Base-by-base conservation (phyloP, 495 filamentous ascomycete species). In the Hypoxylon lenormandii region DNA sequence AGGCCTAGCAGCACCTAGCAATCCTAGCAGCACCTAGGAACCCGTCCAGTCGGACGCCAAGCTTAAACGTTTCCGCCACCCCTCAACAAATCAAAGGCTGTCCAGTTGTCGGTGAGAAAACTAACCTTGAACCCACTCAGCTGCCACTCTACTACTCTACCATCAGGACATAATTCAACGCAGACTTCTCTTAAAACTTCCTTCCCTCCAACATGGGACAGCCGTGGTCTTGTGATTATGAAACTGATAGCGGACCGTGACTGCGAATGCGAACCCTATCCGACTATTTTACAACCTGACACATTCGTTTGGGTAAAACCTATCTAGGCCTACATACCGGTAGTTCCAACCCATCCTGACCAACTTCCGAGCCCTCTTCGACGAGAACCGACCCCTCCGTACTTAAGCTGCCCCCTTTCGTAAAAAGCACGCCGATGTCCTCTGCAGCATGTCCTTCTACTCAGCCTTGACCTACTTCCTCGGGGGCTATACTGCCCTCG, bases 401-500 rank as follows among this genome's bases (percentile, higher is more conserved):
- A 49, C 23, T 12, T 30, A 16, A 18, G 16, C 42, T 42, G 8
- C 46, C 15, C 28, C 48, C 30, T 47, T 28, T 30, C 23, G 48
- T 54, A 37, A 70, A 70, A 60, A 16, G 13, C 19, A 30, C 36
- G 67, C 67, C 51, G 11, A 57, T 70, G 60, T 33, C 23, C 47
- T 33, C 8, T 18, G 63, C 66, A 72, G 51, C 43, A 73, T 75
- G 73, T 73, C 73, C 61, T 54, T 83, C 43, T 64, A 79, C 51
- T 66, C 71, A 38, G 80, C 78, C 74, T 43, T 88, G 51, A 78
- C 78, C 64, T 85, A 86, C 77, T 78, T 88, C 67, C 80, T 88
- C 73, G 84, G 78, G 61, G 79, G 83, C 40, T 90, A 85, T 63
- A 78, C 83, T 65, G 86, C 82, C 46, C 78, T 88, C 48, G 88